Evolutionary conservation across 805 yeast genomes (phyloP).

Genomic region (Kuraishia molischiana): DNA sequence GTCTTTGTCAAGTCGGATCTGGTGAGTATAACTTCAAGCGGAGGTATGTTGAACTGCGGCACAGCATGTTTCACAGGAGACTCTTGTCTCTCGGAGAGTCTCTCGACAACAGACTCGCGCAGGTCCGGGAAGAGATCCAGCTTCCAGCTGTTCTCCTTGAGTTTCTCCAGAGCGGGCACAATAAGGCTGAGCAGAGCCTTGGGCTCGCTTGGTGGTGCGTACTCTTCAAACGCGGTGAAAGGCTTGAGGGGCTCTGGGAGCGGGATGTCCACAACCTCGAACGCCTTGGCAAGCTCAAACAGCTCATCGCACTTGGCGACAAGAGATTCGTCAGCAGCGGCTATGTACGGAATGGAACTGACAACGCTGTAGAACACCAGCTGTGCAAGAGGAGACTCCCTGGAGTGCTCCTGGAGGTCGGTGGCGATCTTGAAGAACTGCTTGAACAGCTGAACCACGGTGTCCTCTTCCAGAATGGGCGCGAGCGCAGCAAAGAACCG

Average conservation of each 20-base stretch:
- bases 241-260: slow-evolving; percentile 5
- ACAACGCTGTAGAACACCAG: slow-evolving; percentile 54
- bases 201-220: slow-evolving; percentile 38
- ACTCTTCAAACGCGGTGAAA: slow-evolving; percentile 25
- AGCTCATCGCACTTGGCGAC: slow-evolving; percentile 30
- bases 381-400: slow-evolving; percentile 55
- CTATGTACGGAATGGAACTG: slow-evolving; percentile 50
- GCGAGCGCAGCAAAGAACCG: slow-evolving; percentile 61
- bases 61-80: slow-evolving; percentile 18
- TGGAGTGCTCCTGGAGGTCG: slow-evolving; percentile 35
- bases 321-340: slow-evolving; percentile 16
- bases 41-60: slow-evolving; percentile 21
- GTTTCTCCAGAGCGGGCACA: slow-evolving; percentile 36
- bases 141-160: slow-evolving; percentile 31
- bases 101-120: background rate
- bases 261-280: slow-evolving; percentile 13
- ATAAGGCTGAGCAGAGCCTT: slow-evolving; percentile 38
- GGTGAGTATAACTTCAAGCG: slow-evolving; percentile 21
- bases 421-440: slow-evolving; percentile 47
- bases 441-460: slow-evolving; percentile 30
- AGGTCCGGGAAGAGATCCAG: background rate
- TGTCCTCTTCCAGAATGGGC: slow-evolving; percentile 49
- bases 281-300: slow-evolving; percentile 32
- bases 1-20: slow-evolving; percentile 23
- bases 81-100: background rate